phyloP scores from a whole-genome alignment of 495 filamentous ascomycete species.

The Melanomma pulvis-pyrius region DNA sequence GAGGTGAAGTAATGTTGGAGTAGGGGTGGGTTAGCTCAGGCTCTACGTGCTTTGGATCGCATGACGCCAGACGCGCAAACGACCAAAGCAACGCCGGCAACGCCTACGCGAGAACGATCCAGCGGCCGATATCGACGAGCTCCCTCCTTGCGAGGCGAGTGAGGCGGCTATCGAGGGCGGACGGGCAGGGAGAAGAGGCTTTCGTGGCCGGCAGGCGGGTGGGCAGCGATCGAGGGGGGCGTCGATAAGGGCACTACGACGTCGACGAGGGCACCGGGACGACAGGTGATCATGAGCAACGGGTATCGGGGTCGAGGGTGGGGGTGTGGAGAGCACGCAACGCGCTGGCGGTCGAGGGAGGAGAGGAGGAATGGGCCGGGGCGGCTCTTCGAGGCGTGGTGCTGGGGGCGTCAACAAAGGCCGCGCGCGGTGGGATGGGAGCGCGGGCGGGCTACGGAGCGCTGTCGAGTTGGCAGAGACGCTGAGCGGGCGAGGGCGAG shows the following conservation, averaged over 20 bases:
- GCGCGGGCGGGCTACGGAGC: not conserved
- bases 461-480: not conserved
- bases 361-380: slow-evolving; percentile 12
- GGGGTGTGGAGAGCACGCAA: slow-evolving; percentile 22
- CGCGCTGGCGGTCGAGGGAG: slow-evolving; percentile 22
- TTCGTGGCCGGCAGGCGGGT: slow-evolving; percentile 11
- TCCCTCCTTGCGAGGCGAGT: not conserved
- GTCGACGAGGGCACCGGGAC: slow-evolving; percentile 5
- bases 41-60: slow-evolving; percentile 37
- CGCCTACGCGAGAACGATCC: slow-evolving; percentile 20
- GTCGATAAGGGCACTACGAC: slow-evolving; percentile 29
- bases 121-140: slow-evolving; percentile 18
- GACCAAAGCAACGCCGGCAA: slow-evolving; percentile 28
- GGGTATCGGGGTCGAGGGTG: slow-evolving; percentile 6
- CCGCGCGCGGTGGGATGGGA: slow-evolving; percentile 6
- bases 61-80: slow-evolving; percentile 38
- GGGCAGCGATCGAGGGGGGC: slow-evolving; percentile 9
- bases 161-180: slow-evolving; percentile 12
- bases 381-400: slow-evolving; percentile 20
- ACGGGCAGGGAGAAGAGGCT: slow-evolving; percentile 16
- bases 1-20: slow-evolving; percentile 14
- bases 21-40: slow-evolving; percentile 32
- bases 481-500: slow-evolving; percentile 3
- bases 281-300: slow-evolving; percentile 27
- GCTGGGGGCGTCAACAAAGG: slow-evolving; percentile 18